Evolutionary conservation across 2,329 filamentous ascomycete species (phyloP), one percentile per base, ranked within the genome.

Genomic region (Diaporthe batatas): DNA sequence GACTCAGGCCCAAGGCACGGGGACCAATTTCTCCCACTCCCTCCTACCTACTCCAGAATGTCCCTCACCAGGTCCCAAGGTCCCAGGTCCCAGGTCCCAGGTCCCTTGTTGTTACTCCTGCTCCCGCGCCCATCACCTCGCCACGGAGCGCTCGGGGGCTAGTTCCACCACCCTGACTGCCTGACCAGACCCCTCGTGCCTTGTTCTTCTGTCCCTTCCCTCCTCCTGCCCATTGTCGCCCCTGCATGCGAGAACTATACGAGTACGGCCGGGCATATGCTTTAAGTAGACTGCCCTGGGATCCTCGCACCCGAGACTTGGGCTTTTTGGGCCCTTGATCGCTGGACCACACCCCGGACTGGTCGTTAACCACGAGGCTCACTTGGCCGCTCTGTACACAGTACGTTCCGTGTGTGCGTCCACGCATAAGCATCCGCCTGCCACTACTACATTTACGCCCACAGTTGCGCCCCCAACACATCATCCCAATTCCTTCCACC

Each of bases 141-240:
- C 32, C 62, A 25, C 62, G 62, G 62, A 65, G 62, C 47, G 44
- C 62, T 65, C 62, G 62, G 62, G 59, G 62, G 29, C 62, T 65
- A 65, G 44, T 39, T 39, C 62, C 44, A 65, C 62, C 10, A n/a
- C 62, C 62, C 23, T 53, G 59, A 51, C 59, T 21, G n/a, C 62
- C 23, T 53, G 59, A 51, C 59, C 29, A 32, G 44, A 47, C 21
- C 42, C 44, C 34, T 42, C 57, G 57, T 59, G 57, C 57, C 57
- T 25, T 23, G 23, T 62, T 29, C 25, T 29, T 34, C 44, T 29
- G 62, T 36, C 44, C 62, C 32, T 34, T 36, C 44, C 62, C 32
- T 34, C 29, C 42, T 23, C 29, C 21, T 51, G 36, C 14, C 21
- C 62, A 6, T 65, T 36, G 62, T 39, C 36, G 36, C n/a, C 42